phyloP scores from a whole-genome alignment of 2,329 filamentous ascomycete genomes.

The Didymella segeticola region DNA sequence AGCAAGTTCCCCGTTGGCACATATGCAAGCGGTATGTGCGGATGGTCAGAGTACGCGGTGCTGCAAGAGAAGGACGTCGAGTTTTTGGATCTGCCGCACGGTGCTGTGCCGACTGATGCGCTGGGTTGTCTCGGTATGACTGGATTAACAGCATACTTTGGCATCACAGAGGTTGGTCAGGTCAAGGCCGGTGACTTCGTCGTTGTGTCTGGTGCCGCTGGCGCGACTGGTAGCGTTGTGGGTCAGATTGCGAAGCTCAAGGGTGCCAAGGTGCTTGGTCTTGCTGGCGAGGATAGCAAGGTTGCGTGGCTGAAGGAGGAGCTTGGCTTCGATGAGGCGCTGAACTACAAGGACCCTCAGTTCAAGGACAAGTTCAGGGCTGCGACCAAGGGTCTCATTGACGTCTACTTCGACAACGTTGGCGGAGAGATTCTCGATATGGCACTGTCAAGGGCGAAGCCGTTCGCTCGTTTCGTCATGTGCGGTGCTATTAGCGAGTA shows the following conservation, averaged over 20 bases:
- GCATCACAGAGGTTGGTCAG: slow-evolving; percentile 71
- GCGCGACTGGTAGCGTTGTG: slow-evolving; percentile 77
- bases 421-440: slow-evolving; percentile 58
- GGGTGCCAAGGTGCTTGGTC: slow-evolving; percentile 60
- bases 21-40: slow-evolving; percentile 61
- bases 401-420: slow-evolving; percentile 61
- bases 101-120: slow-evolving; percentile 64
- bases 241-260: slow-evolving; percentile 80
- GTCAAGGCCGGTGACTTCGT: slow-evolving; percentile 75
- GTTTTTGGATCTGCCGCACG: slow-evolving; percentile 53
- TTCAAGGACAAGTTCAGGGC: slow-evolving; percentile 57
- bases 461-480: slow-evolving; percentile 51
- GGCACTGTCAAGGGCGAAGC: slow-evolving; percentile 52
- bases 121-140: slow-evolving; percentile 64
- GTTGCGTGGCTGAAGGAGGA: slow-evolving; percentile 62
- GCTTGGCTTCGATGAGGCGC: slow-evolving; percentile 60
- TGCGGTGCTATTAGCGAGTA: slow-evolving; percentile 56
- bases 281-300: slow-evolving; percentile 61
- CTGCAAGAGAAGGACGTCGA: slow-evolving; percentile 60
- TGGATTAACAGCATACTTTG: slow-evolving; percentile 78
- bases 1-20: slow-evolving; percentile 63
- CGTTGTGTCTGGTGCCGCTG: slow-evolving; percentile 78
- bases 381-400: slow-evolving; percentile 58
- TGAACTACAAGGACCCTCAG: slow-evolving; percentile 62
- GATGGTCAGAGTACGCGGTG: slow-evolving; percentile 73